A percentile compares a stretch with the other conserved stretches of the same genome.
phyloP scores from a whole-genome alignment of 2,329 filamentous ascomycete genomes.

The Colletotrichum sojae region DNA sequence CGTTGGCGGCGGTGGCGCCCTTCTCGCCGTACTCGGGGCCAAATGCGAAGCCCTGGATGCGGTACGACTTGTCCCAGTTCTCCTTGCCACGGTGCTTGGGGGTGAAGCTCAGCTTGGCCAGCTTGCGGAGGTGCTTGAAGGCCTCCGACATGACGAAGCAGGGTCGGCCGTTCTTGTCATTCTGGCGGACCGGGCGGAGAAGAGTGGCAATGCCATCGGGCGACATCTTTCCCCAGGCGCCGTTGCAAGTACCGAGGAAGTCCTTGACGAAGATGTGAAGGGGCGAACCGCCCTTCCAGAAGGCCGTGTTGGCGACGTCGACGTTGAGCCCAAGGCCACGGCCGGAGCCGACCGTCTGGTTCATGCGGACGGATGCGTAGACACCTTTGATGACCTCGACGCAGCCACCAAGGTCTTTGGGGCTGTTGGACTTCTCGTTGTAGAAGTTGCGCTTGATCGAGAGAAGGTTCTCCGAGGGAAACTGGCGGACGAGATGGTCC shows the following conservation, averaged over 20 bases:
- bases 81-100: slow-evolving; percentile 67
- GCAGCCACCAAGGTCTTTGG: slow-evolving; percentile 68
- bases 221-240: slow-evolving; percentile 47
- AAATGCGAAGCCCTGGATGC: slow-evolving; percentile 66
- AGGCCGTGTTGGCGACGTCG: slow-evolving; percentile 92
- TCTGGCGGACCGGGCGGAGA: slow-evolving; percentile 53
- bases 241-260: slow-evolving; percentile 51
- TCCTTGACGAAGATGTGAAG: slow-evolving; percentile 43
- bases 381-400: slow-evolving; percentile 89
- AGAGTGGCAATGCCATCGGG: slow-evolving; percentile 46
- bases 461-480: slow-evolving; percentile 77
- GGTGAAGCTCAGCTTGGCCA: slow-evolving; percentile 69
- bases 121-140: slow-evolving; percentile 68
- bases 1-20: slow-evolving; percentile 65
- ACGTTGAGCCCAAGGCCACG: slow-evolving; percentile 85
- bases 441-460: slow-evolving; percentile 90
- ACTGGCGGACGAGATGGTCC: slow-evolving; percentile 88
- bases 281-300: slow-evolving; percentile 73
- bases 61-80: slow-evolving; percentile 64
- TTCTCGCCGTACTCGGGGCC: slow-evolving; percentile 57
- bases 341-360: slow-evolving; percentile 65
- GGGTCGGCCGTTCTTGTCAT: slow-evolving; percentile 41
- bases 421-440: slow-evolving; percentile 63
- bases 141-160: slow-evolving; percentile 60
- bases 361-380: slow-evolving; percentile 87